phyloP scores from a whole-genome alignment of 208 protist species.

The Endotrypanum monterogeii region DNA sequence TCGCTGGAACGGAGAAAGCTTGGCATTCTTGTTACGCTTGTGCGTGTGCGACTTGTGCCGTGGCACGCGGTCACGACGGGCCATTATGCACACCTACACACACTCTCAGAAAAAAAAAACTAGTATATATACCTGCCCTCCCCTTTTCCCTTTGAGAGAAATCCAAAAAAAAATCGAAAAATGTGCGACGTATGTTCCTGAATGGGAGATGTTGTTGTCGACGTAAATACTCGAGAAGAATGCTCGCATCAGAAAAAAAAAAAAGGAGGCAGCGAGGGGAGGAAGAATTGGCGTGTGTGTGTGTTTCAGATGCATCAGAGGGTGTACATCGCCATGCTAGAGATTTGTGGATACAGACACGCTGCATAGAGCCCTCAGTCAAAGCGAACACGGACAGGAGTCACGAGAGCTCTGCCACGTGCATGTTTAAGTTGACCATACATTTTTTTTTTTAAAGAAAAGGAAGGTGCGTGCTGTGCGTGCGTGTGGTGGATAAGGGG shows the following conservation, averaged over 20 bases:
- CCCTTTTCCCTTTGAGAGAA: background rate
- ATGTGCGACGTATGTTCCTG: background rate
- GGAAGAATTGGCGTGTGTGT: background rate
- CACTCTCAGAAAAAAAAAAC: too few relatives aligned
- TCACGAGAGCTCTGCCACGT: too few relatives aligned
- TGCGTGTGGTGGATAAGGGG: too few relatives aligned
- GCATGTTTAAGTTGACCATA: too few relatives aligned
- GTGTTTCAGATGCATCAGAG: background rate
- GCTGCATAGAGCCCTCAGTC: too few relatives aligned
- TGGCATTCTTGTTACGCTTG: constrained; percentile 85
- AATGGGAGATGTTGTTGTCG: background rate
- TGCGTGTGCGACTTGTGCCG: constrained; percentile 69
- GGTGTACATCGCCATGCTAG: background rate
- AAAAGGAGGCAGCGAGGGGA: background rate
- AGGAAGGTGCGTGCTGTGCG: too few relatives aligned
- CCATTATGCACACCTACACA: constrained; percentile 36
- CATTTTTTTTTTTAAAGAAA: too few relatives aligned
- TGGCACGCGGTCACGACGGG: constrained; percentile 71
- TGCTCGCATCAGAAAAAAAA: background rate
- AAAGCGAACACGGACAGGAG: background rate
- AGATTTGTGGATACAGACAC: background rate
- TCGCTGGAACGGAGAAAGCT: constrained; percentile 86
- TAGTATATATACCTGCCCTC: background rate
- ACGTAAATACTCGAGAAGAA: background rate
- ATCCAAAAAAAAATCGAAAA: background rate